Conservation (phyloP, 148 eudicot genomes). For the Persicaria maculosa region DNA sequence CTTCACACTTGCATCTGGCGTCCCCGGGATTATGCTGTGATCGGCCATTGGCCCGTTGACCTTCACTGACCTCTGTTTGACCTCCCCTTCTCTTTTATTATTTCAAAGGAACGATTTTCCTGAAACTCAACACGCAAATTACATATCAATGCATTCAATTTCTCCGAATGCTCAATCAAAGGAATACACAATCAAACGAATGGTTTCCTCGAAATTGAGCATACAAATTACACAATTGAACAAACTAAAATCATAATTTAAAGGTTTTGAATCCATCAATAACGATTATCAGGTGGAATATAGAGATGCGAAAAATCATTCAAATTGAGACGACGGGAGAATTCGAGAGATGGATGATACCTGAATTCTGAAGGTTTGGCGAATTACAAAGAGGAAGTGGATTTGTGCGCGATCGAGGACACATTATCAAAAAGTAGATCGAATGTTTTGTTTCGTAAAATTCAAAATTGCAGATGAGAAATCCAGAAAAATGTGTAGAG, state of each 20-base stretch:
- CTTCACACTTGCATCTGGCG: constrained; percentile 22
- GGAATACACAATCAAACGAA: background rate
- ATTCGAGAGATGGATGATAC: background rate
- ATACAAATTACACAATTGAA: background rate
- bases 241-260: background rate
- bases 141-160: background rate
- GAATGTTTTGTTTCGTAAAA: background rate
- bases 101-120: background rate
- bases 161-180: too few species aligned
- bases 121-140: background rate
- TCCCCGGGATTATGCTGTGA: constrained; percentile 12
- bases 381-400: background rate
- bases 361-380: background rate
- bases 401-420: background rate
- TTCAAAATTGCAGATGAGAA: background rate
- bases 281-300: background rate
- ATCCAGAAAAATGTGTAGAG: background rate
- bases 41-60: background rate
- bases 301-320: background rate
- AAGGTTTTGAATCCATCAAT: background rate
- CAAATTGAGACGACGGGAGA: background rate
- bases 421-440: background rate
- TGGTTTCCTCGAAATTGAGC: background rate
- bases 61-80: too few species aligned
- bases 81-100: background rate